These are phyloP conservation scores for Ophiobolus disseminans DNA, from an alignment of 2,329 filamentous ascomycete genomes.

Conservation along the genomic window DNA sequence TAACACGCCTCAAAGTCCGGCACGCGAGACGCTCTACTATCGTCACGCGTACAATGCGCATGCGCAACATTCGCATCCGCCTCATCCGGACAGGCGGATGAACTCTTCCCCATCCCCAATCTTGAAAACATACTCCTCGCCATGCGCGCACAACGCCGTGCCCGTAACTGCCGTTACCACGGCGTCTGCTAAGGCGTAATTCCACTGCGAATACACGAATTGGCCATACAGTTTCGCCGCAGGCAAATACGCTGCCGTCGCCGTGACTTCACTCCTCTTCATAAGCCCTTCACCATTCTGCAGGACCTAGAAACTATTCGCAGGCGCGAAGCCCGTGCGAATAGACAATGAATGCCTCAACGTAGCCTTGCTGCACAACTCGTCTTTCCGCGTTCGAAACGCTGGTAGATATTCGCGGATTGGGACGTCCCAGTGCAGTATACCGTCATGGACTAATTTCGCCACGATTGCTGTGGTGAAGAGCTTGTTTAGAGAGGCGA, in stretches of 20 bases:
- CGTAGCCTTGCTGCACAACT: constrained; percentile 12
- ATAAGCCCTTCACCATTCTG: constrained; percentile 11
- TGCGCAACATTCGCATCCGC: too few relatives aligned
- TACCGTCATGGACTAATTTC: constrained; percentile 12
- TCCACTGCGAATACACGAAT: constrained; percentile 27
- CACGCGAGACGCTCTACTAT: too few relatives aligned
- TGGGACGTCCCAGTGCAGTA: constrained; percentile 16
- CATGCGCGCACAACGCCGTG: too few relatives aligned
- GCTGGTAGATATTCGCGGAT: constrained; percentile 16
- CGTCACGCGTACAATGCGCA: too few relatives aligned
- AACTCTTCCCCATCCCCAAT: too few relatives aligned
- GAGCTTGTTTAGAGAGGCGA: constrained; percentile 15
- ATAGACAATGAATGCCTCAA: constrained; percentile 13
- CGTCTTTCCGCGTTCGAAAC: constrained; percentile 13
- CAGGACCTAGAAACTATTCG: constrained; percentile 10
- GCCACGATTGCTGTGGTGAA: constrained; percentile 13
- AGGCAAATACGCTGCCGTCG: neutral
- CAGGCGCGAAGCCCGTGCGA: constrained; percentile 13
- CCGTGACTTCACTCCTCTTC: too few relatives aligned
- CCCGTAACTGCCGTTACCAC: constrained; percentile 7
- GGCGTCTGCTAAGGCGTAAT: constrained; percentile 11
- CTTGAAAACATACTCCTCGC: too few relatives aligned
- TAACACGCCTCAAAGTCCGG: too few relatives aligned
- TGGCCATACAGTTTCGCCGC: constrained; percentile 10
- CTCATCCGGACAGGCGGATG: too few relatives aligned